Evolutionary conservation across 2,329 filamentous ascomycete species (phyloP), one percentile per base, ranked within the genome.

Genomic region (Waltergamsia citrina): DNA sequence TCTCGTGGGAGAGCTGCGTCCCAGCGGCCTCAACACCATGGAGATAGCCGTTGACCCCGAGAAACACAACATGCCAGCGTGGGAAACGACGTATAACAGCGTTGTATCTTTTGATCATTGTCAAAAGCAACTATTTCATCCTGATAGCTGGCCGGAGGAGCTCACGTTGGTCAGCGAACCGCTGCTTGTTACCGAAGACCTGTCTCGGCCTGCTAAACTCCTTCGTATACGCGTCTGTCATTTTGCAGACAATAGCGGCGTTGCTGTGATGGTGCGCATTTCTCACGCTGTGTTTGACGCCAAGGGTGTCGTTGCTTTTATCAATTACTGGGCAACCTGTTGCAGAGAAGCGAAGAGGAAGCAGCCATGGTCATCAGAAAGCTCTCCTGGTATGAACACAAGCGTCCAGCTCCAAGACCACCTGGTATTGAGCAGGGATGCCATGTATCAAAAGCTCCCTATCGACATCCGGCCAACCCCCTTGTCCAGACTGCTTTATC

Each of bases 261-360:
- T 25, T 11, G 31, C 31, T 9, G 14, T 33, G 8, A 15, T 33
- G 20, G 22, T 33, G n/a, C 20, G 31, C n/a, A 15, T 33, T 16
- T 20, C 31, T 15, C 31, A 33, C 19, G 14, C 14, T 26, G 31
- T 25, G 19, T 26, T 33, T 8, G 31, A 33, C 19, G 31, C 31
- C 6, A 33, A 33, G 23, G 31, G 31, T 10, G 14, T 24, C 31
- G n/a, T 23, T 11, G 11, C 26, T 23, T 30, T 30, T 17, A 30
- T 30, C 12, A 30, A 33, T 18, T 23, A 25, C 22, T 33, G 31
- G 20, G 20, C 31, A 17, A 16, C 14, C 10, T 33, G 20, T 26
- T 33, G 31, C 20, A 14, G 7, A 30, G 14, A 12, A 12, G 25
- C 11, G 25, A n/a, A n/a, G n/a, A n/a, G n/a, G n/a, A n/a, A n/a